Conservation (phyloP, 2,329 filamentous ascomycete genomes). For the Chaetomium strumarium region DNA sequence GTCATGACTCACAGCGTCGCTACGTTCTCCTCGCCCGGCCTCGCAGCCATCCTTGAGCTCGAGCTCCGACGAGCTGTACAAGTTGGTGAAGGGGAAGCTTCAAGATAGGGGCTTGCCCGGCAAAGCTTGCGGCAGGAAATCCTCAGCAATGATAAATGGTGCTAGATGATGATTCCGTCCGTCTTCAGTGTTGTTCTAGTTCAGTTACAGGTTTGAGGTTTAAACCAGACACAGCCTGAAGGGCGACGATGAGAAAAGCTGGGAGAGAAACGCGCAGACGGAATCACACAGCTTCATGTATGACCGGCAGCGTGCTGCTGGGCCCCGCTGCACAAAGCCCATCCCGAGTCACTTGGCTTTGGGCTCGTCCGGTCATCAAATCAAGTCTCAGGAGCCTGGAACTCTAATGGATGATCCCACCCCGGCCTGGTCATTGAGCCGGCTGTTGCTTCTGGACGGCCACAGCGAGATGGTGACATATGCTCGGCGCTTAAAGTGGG, state of each 20-base stretch:
- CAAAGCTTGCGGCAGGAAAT: not conserved
- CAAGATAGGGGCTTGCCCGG: no score
- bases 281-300: slow-evolving; percentile 3
- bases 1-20: slow-evolving; percentile 37
- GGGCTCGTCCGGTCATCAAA: slow-evolving; percentile 15
- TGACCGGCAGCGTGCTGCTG: not conserved
- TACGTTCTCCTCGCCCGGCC: slow-evolving; percentile 43
- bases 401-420: slow-evolving; percentile 5
- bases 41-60: slow-evolving; percentile 35
- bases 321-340: slow-evolving; percentile 5
- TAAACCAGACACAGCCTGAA: not conserved
- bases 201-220: not conserved
- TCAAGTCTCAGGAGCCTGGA: slow-evolving; percentile 9
- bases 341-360: slow-evolving; percentile 13
- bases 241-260: not conserved
- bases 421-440: slow-evolving; percentile 10
- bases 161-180: not conserved
- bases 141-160: not conserved
- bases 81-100: not conserved
- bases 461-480: slow-evolving; percentile 8
- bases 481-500: slow-evolving; percentile 25
- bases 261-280: slow-evolving; percentile 1
- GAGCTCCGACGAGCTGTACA: not conserved
- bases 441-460: not conserved
- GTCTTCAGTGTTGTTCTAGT: not conserved